These are phyloP conservation scores for Conticribra guillardii DNA, from an alignment of 108 stramenopile species.

Conservation along the genomic window DNA sequence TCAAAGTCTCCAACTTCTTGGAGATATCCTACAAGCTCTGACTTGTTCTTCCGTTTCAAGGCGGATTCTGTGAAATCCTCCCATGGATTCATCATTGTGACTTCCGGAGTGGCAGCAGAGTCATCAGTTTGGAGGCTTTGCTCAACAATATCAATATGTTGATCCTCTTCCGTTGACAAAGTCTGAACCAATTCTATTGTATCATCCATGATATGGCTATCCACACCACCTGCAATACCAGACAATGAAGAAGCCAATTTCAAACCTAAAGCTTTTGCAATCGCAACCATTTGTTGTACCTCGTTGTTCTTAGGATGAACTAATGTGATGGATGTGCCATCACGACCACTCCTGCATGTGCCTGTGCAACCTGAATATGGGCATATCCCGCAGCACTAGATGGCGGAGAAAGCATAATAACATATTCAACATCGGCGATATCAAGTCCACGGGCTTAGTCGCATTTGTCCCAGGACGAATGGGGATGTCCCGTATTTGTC, in stretches of 20 bases:
- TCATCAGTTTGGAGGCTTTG: not conserved
- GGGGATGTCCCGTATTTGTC: too few species aligned
- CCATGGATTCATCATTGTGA: not conserved
- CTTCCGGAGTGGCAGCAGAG: not conserved
- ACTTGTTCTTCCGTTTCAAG: not conserved
- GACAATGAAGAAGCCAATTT: slow-evolving; percentile 32
- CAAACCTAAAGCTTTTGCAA: slow-evolving; percentile 59
- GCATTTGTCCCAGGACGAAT: too few species aligned
- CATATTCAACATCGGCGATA: slow-evolving; percentile 62
- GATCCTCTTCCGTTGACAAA: not conserved
- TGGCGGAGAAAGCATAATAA: slow-evolving; percentile 61
- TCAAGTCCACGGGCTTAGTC: slow-evolving; percentile 81
- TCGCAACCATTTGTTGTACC: slow-evolving; percentile 45
- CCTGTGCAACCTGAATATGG: slow-evolving; percentile 75
- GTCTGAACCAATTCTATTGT: not conserved
- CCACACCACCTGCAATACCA: slow-evolving; percentile 2
- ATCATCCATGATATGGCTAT: not conserved
- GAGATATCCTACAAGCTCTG: not conserved
- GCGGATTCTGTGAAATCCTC: not conserved
- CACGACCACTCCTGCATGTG: slow-evolving; percentile 60
- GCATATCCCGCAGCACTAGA: slow-evolving; percentile 72
- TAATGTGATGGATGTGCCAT: slow-evolving; percentile 60
- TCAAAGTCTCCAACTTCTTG: not conserved
- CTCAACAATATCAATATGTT: not conserved
- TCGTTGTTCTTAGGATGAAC: slow-evolving; percentile 47